Evolutionary conservation across 1,284 basidiomycete genomes (phyloP).

Genomic region (Cryptococcus sp.): DNA sequence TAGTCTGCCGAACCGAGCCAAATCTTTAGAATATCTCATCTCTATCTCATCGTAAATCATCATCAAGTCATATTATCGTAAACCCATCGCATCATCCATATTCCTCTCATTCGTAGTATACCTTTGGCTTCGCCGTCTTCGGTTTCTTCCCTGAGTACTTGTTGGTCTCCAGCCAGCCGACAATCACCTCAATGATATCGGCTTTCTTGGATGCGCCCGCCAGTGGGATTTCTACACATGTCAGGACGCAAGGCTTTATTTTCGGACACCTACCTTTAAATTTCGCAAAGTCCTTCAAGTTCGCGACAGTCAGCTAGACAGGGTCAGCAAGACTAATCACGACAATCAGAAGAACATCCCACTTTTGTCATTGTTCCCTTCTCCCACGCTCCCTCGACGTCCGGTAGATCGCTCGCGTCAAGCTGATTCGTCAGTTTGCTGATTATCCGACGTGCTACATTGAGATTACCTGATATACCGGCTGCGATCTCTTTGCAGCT

Average conservation of each 20-base stretch:
- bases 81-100: no score
- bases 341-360: slow-evolving; percentile 22
- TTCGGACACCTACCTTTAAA: slow-evolving; percentile 25
- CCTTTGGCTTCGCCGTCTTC: slow-evolving; percentile 7
- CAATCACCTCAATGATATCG: slow-evolving; percentile 32
- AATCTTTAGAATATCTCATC: neutral
- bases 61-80: no score
- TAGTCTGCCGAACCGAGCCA: neutral
- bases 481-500: slow-evolving; percentile 17
- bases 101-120: no score
- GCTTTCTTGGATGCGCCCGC: slow-evolving; percentile 34
- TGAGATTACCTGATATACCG: neutral
- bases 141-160: slow-evolving; percentile 15
- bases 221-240: slow-evolving; percentile 27
- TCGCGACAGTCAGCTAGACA: slow-evolving; percentile 70
- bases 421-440: slow-evolving; percentile 46
- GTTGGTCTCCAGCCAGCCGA: neutral
- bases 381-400: slow-evolving; percentile 63
- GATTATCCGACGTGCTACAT: no score
- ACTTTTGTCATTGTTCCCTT: slow-evolving; percentile 63
- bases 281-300: slow-evolving; percentile 58
- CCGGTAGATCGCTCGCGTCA: slow-evolving; percentile 62
- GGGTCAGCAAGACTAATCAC: slow-evolving; percentile 1
- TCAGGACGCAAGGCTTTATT: neutral
- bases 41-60: no score